phyloP scores from a whole-genome alignment of 345 rosid genomes.

The Turritis glabra region DNA sequence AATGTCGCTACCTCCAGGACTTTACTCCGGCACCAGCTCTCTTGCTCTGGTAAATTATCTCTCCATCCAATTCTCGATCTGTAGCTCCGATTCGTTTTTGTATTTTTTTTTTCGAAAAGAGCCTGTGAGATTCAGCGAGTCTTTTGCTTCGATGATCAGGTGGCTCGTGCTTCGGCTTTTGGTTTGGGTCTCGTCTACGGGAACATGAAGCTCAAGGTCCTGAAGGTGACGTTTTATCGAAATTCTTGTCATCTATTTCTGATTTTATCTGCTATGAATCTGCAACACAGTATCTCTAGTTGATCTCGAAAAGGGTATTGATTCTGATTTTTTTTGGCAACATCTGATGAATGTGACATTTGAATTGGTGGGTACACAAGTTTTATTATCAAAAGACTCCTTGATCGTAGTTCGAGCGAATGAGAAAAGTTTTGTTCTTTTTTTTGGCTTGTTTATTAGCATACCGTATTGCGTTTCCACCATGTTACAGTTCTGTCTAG shows the following conservation, averaged over 20 bases:
- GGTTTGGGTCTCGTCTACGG: constrained; percentile 75
- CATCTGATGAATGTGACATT: constrained; percentile 3
- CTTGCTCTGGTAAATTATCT: constrained; percentile 61
- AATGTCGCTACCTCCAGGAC: constrained; percentile 84
- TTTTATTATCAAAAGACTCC: neutral
- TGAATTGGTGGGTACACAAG: neutral
- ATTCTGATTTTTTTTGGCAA: neutral
- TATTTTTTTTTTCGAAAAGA: neutral
- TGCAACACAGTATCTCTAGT: neutral
- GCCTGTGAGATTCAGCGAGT: constrained; percentile 10
- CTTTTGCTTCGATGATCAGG: constrained; percentile 42
- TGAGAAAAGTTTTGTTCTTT: neutral
- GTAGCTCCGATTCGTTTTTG: neutral
- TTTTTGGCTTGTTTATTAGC: neutral
- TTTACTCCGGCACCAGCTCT: constrained; percentile 86
- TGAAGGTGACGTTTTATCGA: constrained; percentile 49
- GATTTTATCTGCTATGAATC: constrained; percentile 9
- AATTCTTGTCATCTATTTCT: neutral
- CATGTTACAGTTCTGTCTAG: neutral
- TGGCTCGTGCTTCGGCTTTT: constrained; percentile 89
- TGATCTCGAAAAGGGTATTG: neutral
- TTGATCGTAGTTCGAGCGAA: neutral
- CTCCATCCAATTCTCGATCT: constrained; percentile 4
- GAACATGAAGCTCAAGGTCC: constrained; percentile 77
- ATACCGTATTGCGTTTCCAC: neutral